These are phyloP conservation scores for Paraurostyla sp. DNA, from an alignment of 73 alveolate genomes.

Conservation along the genomic window DNA sequence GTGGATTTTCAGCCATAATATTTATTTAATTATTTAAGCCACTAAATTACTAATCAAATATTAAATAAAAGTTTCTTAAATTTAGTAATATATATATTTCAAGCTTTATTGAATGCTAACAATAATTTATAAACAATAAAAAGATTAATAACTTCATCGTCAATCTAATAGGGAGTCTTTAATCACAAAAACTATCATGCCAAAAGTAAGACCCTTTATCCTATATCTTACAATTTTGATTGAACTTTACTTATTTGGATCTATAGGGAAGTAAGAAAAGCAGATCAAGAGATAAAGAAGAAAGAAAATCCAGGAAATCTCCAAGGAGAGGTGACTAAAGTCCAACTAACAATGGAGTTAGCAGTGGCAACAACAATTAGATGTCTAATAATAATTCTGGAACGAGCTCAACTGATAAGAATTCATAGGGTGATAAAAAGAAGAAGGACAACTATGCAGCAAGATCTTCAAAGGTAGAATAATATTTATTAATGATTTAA, in stretches of 20 bases:
- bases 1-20: conserved; percentile 56
- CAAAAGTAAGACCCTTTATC: background rate
- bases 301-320: conserved; percentile 15
- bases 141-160: conserved; percentile 8
- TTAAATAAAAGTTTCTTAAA: background rate
- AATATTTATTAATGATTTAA: background rate
- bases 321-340: background rate
- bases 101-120: background rate
- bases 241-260: too few relatives aligned
- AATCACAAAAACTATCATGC: background rate
- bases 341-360: background rate
- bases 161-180: conserved; percentile 19
- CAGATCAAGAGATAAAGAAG: background rate
- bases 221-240: background rate
- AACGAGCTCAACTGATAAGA: too few relatives aligned
- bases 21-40: background rate
- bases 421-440: background rate
- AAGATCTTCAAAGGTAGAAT: background rate
- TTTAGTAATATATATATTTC: background rate
- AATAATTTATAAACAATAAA: background rate
- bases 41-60: background rate
- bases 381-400: too few relatives aligned
- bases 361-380: too few relatives aligned
- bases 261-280: conserved; percentile 2
- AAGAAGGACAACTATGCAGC: background rate